Evolutionary conservation across 176 grass and related monocot genomes (phyloP).

Genomic region (Phyllostachys edulis): DNA sequence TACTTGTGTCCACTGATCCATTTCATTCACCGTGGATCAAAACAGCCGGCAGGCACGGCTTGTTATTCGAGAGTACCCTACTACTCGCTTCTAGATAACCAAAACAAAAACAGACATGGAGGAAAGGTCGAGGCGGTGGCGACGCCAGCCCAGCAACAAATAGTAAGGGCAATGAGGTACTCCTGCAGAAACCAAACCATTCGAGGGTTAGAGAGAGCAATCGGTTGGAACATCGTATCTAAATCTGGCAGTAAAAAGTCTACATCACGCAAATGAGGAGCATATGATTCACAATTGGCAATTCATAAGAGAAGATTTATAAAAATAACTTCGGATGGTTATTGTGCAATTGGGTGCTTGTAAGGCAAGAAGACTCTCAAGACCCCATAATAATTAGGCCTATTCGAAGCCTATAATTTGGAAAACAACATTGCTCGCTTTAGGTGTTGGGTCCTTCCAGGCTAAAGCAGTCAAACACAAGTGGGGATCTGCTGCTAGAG

Average conservation of each 20-base stretch:
- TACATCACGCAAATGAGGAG: not conserved
- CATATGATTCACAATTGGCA: not conserved
- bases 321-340: not conserved
- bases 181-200: slow-evolving; percentile 36
- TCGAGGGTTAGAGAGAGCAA: not conserved
- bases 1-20: not conserved
- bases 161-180: slow-evolving; percentile 45
- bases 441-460: not conserved
- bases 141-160: slow-evolving; percentile 50
- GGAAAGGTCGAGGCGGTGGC: slow-evolving; percentile 18
- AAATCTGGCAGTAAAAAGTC: not conserved
- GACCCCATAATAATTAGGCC: not conserved
- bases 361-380: not conserved
- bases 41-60: slow-evolving; percentile 1
- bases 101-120: slow-evolving; percentile 1
- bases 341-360: not conserved
- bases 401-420: not conserved
- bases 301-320: not conserved
- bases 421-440: not conserved
- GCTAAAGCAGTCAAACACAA: not conserved
- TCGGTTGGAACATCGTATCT: not conserved
- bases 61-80: slow-evolving; percentile 40
- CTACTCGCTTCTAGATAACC: slow-evolving; percentile 42
- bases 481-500: not conserved
- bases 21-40: slow-evolving; percentile 5